These are phyloP conservation scores for Pseudohyphozyma bogoriensis DNA, from an alignment of 768 basidiomycete genomes.

Conservation along the genomic window DNA sequence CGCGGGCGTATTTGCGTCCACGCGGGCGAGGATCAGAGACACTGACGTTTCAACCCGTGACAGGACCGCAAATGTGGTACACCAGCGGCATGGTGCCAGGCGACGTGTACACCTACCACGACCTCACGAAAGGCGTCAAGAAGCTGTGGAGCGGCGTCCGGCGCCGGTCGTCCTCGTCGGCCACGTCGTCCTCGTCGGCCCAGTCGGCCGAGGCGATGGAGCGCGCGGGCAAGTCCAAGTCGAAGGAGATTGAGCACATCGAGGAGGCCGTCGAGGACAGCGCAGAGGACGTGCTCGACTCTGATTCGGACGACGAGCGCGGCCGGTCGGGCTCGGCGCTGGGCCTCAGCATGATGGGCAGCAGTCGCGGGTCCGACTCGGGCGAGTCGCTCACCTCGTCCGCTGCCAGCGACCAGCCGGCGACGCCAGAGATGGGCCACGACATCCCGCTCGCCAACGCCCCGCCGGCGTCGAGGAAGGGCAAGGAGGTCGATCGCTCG, in stretches of 20 bases:
- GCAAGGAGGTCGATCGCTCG: slow-evolving; percentile 6
- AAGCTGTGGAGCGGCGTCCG: slow-evolving; percentile 23
- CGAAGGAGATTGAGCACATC: slow-evolving; percentile 24
- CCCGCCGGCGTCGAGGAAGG: slow-evolving; percentile 8
- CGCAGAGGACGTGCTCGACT: neutral
- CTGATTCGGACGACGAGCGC: neutral
- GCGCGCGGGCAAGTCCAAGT: slow-evolving; percentile 17
- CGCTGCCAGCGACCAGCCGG: neutral
- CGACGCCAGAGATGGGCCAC: slow-evolving; percentile 2
- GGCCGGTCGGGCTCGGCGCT: neutral
- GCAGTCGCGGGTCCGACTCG: neutral
- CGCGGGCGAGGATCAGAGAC: neutral
- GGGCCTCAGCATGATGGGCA: neutral
- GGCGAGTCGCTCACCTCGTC: neutral
- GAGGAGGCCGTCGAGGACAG: slow-evolving; percentile 13
- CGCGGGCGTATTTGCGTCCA: neutral
- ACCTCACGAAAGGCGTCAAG: slow-evolving; percentile 4
- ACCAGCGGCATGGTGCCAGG: slow-evolving; percentile 16
- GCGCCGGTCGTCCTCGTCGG: neutral
- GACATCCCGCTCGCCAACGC: slow-evolving; percentile 6
- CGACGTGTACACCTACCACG: slow-evolving; percentile 22
- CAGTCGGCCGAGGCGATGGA: slow-evolving; percentile 23
- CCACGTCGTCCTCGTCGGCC: neutral
- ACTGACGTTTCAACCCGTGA: too few relatives aligned
- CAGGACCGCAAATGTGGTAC: slow-evolving; percentile 16